Percentiles rank a stretch among this genome's conserved stretches.
Evolutionary conservation across 139 green algal genomes (phyloP).

Genomic region (Tetradesmus lagerheimii): DNA sequence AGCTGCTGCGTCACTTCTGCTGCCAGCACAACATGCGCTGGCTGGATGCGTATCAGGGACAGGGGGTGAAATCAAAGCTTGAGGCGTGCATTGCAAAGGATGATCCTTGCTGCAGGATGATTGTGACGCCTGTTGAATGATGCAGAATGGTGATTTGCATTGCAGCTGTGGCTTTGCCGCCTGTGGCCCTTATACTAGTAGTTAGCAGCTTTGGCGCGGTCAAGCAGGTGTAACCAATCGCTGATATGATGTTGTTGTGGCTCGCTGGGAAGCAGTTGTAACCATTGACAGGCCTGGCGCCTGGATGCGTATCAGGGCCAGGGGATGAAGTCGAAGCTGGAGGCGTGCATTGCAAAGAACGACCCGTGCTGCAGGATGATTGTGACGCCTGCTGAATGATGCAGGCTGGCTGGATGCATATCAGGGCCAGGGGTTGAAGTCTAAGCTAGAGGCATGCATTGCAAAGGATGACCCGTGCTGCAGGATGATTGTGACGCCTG

Average conservation of each 20-base stretch:
- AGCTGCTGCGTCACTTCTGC: constrained; percentile 44
- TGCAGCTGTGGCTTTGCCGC: no score
- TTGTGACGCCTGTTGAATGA: background rate
- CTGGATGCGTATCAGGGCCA: constrained; percentile 39
- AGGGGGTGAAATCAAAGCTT: constrained; percentile 48
- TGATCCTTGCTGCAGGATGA: constrained; percentile 46
- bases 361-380: constrained; percentile 46
- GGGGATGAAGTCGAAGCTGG: constrained; percentile 44
- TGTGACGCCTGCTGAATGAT: background rate
- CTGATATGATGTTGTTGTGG: no score
- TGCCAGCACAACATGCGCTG: constrained; percentile 44
- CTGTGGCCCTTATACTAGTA: no score
- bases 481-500: constrained; percentile 21
- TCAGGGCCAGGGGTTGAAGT: constrained; percentile 44
- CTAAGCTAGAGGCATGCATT: constrained; percentile 44
- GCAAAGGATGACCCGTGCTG: constrained; percentile 48
- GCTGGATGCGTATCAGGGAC: constrained; percentile 29
- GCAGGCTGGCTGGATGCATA: constrained; percentile 24
- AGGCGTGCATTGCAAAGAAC: constrained; percentile 42
- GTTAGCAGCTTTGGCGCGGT: no score
- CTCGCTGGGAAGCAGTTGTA: no score
- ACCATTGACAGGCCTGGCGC: no score
- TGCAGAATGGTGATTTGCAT: no score
- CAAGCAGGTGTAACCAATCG: no score
- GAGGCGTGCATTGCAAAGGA: constrained; percentile 43